phyloP scores from a whole-genome alignment of 805 yeast species.

The Yamadazyma nakazawae region DNA sequence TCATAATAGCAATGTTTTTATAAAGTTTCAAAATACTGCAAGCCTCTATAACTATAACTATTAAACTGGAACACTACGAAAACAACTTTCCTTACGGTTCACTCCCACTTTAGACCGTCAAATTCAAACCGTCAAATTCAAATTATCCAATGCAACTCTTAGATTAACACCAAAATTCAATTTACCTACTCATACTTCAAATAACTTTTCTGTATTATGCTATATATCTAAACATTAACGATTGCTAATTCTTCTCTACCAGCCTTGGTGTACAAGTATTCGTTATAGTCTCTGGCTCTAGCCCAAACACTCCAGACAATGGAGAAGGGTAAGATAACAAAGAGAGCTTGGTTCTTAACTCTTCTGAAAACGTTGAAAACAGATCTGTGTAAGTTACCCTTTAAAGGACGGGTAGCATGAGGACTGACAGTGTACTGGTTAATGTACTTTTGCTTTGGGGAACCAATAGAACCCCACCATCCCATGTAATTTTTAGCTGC shows the following conservation, averaged over 20 bases:
- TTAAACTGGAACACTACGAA: neutral
- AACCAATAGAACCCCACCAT: conserved; percentile 95
- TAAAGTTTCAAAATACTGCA: too few species aligned
- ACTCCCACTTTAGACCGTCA: too few species aligned
- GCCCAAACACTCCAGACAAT: conserved; percentile 86
- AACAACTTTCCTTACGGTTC: neutral
- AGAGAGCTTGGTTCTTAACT: conserved; percentile 79
- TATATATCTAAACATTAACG: conserved; percentile 37
- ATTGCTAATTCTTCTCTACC: conserved; percentile 93
- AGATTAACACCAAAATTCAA: neutral
- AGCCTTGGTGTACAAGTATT: conserved; percentile 92
- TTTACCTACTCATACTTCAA: neutral
- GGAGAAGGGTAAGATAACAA: conserved; percentile 70
- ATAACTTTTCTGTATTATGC: neutral
- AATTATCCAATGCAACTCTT: too few species aligned
- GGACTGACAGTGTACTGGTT: conserved; percentile 91
- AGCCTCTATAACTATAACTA: too few species aligned
- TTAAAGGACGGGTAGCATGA: conserved; percentile 87
- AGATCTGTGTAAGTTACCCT: conserved; percentile 80
- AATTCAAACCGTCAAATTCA: too few species aligned
- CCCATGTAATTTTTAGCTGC: conserved; percentile 82
- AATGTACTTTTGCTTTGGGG: conserved; percentile 82
- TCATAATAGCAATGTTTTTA: too few species aligned
- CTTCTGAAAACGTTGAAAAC: conserved; percentile 94
- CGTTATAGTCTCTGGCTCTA: conserved; percentile 85